phyloP scores from a whole-genome alignment of 2,329 filamentous ascomycete species.

The Aspergillus phoenicis region DNA sequence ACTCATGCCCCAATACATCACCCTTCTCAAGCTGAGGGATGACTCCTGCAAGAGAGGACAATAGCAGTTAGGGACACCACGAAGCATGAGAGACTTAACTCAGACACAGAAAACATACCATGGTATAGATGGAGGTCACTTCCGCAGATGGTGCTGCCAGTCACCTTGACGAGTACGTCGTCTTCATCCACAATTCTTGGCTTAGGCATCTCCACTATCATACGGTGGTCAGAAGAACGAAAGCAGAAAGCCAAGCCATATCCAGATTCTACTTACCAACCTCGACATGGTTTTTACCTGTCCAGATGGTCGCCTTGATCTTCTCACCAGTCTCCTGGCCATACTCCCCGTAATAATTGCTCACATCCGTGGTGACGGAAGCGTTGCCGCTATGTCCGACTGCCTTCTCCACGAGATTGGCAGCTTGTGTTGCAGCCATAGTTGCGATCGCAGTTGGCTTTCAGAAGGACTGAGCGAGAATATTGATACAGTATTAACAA shows the following conservation, averaged over 20 bases:
- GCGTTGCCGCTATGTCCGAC: conserved; percentile 69
- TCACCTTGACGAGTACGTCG: conserved; percentile 82
- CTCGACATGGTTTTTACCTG: conserved; percentile 76
- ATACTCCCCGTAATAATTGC: conserved; percentile 63
- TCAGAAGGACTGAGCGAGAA: background rate
- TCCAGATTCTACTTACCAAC: conserved; percentile 50
- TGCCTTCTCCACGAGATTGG: conserved; percentile 65
- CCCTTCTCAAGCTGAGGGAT: conserved; percentile 64
- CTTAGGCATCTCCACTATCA: conserved; percentile 63
- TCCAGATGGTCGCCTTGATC: conserved; percentile 83
- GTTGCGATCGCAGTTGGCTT: background rate
- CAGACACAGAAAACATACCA: conserved; percentile 26
- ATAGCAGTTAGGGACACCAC: background rate
- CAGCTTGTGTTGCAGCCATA: conserved; percentile 68
- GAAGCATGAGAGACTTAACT: background rate
- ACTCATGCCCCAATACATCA: conserved; percentile 67
- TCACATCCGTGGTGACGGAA: conserved; percentile 68
- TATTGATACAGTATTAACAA: background rate
- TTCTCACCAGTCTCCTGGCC: conserved; percentile 57
- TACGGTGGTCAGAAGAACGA: background rate
- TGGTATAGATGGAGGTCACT: conserved; percentile 59
- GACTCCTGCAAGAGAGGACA: conserved; percentile 34
- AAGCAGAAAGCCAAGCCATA: background rate
- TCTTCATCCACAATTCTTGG: conserved; percentile 71
- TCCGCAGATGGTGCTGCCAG: conserved; percentile 64